A percentile compares a stretch with the other conserved stretches of the same genome.
phyloP scores from a whole-genome alignment of 139 green algal genomes.

The Chlamydomonas incerta region DNA sequence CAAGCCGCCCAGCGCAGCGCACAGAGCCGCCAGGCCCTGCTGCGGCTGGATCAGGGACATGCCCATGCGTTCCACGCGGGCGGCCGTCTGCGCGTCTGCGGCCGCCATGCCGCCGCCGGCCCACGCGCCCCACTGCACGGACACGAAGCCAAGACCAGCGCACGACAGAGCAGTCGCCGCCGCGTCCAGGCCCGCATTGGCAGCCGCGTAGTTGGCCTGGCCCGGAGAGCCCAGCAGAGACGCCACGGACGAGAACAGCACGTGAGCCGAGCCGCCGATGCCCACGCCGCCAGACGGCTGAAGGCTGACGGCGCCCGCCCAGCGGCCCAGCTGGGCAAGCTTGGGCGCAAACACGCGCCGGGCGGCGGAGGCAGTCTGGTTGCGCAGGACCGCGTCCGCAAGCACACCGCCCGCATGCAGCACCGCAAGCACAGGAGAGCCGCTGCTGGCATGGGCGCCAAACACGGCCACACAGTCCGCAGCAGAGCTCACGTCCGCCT shows the following conservation, averaged over 20 bases:
- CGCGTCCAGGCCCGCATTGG: slow-evolving; percentile 74
- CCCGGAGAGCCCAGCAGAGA: slow-evolving; percentile 73
- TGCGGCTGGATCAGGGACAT: slow-evolving; percentile 69
- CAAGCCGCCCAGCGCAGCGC: background rate
- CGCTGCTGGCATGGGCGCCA: background rate
- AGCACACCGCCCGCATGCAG: slow-evolving; percentile 84
- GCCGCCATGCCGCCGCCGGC: slow-evolving; percentile 74
- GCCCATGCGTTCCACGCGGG: slow-evolving; percentile 71
- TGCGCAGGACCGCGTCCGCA: slow-evolving; percentile 72
- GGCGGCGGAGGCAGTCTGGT: slow-evolving; percentile 61
- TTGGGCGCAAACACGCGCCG: slow-evolving; percentile 66
- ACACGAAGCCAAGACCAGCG: slow-evolving; percentile 53
- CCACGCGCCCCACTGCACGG: slow-evolving; percentile 84
- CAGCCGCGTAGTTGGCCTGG: slow-evolving; percentile 79
- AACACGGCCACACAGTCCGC: background rate
- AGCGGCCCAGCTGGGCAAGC: slow-evolving; percentile 13
- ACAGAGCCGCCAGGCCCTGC: slow-evolving; percentile 68
- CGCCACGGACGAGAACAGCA: slow-evolving; percentile 80
- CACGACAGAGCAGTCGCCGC: slow-evolving; percentile 14
- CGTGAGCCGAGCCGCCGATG: background rate
- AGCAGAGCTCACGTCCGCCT: background rate
- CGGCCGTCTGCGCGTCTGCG: slow-evolving; percentile 54
- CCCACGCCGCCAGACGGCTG: slow-evolving; percentile 33
- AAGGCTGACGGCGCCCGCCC: background rate
- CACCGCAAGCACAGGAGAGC: slow-evolving; percentile 47